These are phyloP conservation scores for Populus pruinosa DNA, from an alignment of 345 rosid genomes.

Conservation along the genomic window DNA sequence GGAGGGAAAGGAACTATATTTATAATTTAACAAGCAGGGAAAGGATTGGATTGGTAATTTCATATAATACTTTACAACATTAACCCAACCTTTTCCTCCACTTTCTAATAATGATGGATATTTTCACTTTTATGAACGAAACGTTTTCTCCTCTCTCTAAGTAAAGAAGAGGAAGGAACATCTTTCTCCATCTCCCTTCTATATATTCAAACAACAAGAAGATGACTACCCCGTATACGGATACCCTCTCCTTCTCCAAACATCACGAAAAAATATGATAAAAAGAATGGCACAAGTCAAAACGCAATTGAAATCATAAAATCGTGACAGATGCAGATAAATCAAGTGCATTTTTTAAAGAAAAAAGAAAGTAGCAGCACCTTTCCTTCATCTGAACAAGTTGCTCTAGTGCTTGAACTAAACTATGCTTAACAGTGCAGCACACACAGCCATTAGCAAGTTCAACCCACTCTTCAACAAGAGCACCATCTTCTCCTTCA, in stretches of 20 bases:
- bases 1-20: background rate
- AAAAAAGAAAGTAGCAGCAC: constrained; percentile 17
- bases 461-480: constrained; percentile 97
- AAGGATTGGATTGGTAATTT: background rate
- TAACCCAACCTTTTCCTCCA: background rate
- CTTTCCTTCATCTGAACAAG: constrained; percentile 80
- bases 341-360: background rate
- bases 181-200: background rate
- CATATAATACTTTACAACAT: background rate
- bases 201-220: background rate
- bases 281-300: background rate
- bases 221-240: background rate
- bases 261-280: background rate
- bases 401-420: constrained; percentile 92
- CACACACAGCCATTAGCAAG: constrained; percentile 90
- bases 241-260: background rate
- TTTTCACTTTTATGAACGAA: background rate
- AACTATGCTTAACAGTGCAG: constrained; percentile 89
- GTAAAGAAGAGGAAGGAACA: background rate
- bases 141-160: background rate
- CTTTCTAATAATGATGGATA: background rate
- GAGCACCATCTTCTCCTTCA: constrained; percentile 79
- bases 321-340: background rate
- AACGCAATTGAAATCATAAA: background rate
- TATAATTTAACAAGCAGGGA: background rate